Conservation (phyloP, 768 basidiomycete species). For the Rhodotorula babjevae region DNA sequence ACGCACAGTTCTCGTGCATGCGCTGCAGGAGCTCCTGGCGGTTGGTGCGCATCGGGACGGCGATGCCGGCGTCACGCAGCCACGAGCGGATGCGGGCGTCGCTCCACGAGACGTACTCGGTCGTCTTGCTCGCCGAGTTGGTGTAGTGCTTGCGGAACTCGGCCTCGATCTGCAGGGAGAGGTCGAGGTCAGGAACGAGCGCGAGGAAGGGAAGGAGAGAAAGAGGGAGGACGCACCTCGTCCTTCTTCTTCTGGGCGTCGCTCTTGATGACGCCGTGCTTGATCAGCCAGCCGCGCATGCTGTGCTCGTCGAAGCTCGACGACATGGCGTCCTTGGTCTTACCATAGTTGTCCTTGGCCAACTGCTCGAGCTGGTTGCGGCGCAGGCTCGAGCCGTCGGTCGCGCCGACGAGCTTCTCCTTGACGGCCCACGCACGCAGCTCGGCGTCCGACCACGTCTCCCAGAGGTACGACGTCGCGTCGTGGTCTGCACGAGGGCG, state of each 20-base stretch:
- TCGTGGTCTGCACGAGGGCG: slow-evolving; percentile 17
- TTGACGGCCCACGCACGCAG: slow-evolving; percentile 38
- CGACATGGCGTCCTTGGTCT: slow-evolving; percentile 59
- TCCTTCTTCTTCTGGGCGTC: slow-evolving; percentile 67
- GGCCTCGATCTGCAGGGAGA: slow-evolving; percentile 50
- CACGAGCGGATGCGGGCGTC: slow-evolving; percentile 88
- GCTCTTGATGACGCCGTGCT: slow-evolving; percentile 61
- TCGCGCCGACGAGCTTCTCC: slow-evolving; percentile 31
- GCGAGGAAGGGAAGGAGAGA: not conserved
- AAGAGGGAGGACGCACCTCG: slow-evolving; percentile 49
- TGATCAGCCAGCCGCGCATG: slow-evolving; percentile 66
- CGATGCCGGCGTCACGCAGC: slow-evolving; percentile 68
- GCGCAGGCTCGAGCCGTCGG: slow-evolving; percentile 41
- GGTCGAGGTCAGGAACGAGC: not conserved
- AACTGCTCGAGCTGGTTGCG: slow-evolving; percentile 74
- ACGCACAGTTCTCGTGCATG: slow-evolving; percentile 52
- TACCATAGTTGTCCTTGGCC: slow-evolving; percentile 63
- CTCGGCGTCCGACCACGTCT: slow-evolving; percentile 43
- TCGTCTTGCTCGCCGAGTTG: slow-evolving; percentile 50
- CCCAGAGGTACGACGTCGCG: slow-evolving; percentile 35
- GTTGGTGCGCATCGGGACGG: slow-evolving; percentile 51
- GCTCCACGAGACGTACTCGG: slow-evolving; percentile 80
- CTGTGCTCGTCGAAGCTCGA: slow-evolving; percentile 68
- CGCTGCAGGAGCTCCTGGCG: slow-evolving; percentile 63
- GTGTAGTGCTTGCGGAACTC: slow-evolving; percentile 66